Base-by-base conservation (phyloP, 768 basidiomycete species). In the Tylopilus intermedius region DNA sequence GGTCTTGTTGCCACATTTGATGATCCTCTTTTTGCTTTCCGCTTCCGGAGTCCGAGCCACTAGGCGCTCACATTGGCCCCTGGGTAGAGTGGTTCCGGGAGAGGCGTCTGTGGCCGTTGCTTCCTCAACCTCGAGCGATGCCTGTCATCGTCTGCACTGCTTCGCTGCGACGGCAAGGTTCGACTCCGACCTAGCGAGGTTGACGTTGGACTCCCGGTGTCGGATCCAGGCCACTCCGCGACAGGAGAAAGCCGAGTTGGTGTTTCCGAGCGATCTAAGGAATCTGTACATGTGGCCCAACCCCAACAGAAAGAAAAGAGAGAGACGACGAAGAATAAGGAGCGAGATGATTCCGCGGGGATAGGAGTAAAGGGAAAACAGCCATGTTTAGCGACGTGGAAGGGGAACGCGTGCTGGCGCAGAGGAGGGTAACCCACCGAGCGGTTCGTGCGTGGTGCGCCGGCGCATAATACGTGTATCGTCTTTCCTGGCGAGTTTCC, bases 401-500 rank as follows among this genome's bases (percentile, higher is more conserved):
- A 63, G 53, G 50, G 54, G 60, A 67, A 55, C 44, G 59, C 61
- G 60, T 68, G 59, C 53, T 63, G 66, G 62, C 56, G 62, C 59
- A 69, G 69, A 67, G 56, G 65, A 61, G 51, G 66, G 66, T 47
- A 66, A 63, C 65, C 61, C 65, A 67, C 66, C 67, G 41, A 59
- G 60, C 52, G 61, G 63, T 56, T 82, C 80, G 56, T 79, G 69
- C 33, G 81, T 82, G 40, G 83, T 85, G 58, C 81, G 74, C 49
- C 84, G 73, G 49, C 84, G 71, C 52, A 74, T 71, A 64, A 81
- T 69, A 59, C 73, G 74, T 53, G 73, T 65, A 44, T 63, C 68
- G 53, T 76, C 66, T 47, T 65, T 65, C 38, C 67, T 67, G 32
- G 79, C 76, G 39, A 78, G 67, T 62, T 75, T 81, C 84, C 83